phyloP scores from a whole-genome alignment of 1,139 yeast species.

The Saccharomycopsis hybrid region DNA sequence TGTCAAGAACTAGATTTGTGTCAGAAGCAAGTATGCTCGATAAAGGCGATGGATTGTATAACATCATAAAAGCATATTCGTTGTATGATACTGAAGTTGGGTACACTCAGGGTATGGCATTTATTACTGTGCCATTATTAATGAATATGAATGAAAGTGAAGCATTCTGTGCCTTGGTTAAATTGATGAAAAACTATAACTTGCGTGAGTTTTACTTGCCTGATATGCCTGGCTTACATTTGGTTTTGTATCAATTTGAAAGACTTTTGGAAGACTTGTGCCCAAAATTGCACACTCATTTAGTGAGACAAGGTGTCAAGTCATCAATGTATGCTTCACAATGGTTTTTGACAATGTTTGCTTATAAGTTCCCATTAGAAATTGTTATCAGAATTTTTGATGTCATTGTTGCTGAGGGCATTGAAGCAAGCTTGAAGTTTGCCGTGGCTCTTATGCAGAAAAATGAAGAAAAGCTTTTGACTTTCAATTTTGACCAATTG shows the following conservation, averaged over 20 bases:
- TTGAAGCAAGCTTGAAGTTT: conserved; percentile 74
- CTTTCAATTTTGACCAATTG: conserved; percentile 66
- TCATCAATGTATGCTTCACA: conserved; percentile 94
- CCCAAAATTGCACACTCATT: conserved; percentile 68
- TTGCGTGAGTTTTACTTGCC: conserved; percentile 73
- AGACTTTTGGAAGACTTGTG: conserved; percentile 63
- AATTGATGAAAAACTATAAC: conserved; percentile 78
- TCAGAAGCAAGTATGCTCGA: conserved; percentile 43
- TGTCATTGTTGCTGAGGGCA: conserved; percentile 80
- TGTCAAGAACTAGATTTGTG: conserved; percentile 78
- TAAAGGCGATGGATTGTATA: conserved; percentile 55
- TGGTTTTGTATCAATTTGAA: conserved; percentile 83
- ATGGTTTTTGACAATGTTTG: conserved; percentile 92
- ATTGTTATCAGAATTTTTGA: conserved; percentile 81
- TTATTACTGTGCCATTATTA: conserved; percentile 76
- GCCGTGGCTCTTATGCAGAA: conserved; percentile 70
- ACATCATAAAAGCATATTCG: conserved; percentile 78
- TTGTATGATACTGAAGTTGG: conserved; percentile 90
- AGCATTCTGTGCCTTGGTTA: conserved; percentile 74
- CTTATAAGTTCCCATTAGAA: conserved; percentile 84
- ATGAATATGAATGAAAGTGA: conserved; percentile 80
- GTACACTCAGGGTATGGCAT: conserved; percentile 97
- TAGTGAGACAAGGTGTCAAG: conserved; percentile 76
- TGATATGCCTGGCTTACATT: conserved; percentile 89
- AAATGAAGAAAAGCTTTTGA: conserved; percentile 53